Base-by-base conservation (phyloP, 2,329 filamentous ascomycete genomes). In the Alternaria gansuensis region DNA sequence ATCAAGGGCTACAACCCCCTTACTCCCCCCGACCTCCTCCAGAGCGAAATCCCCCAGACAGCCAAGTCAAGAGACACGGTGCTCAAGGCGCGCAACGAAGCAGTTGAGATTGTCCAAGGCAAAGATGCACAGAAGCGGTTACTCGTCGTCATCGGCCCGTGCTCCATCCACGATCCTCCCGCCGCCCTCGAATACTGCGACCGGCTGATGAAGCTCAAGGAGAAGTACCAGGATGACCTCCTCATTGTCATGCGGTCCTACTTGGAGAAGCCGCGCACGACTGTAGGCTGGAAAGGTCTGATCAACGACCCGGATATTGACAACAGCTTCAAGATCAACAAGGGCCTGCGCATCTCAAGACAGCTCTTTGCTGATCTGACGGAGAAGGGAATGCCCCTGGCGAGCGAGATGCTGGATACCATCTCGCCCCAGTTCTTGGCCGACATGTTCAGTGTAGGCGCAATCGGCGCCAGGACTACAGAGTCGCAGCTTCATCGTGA, bases 261-360 rank as follows among this genome's bases (percentile, higher is more conserved):
- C 86, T 88, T 99, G 60, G 95, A 99, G 85, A 99, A 99, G 85
- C 95, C 95, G 23, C 89, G 95, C 65, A 99, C 95, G 28, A 99
- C 95, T 0, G 92, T 99, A 28, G 95, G 95, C 69, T 99, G 95
- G 95, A 99, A 99, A 83, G 95, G 95, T 49, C 83, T 99, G 71
- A 96, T 99, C 82, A 98, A 99, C 78, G 95, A 99, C 80, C 95
- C 95, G 2, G 94, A 98, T 75, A 96, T 99, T 75, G 93, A 98
- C 80, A 94, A 97, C 78, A 95, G 90, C 79, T 98, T 97, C 90
- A 89, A 97, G 82, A 98, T 99, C 82, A 98, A 98, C 85, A 98
- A 98, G 84, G 95, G 95, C 21, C 81, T 99, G 73, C 88, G 91
- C 50, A 83, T 93, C 54, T 91, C 92, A 55, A 87, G 95, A 68